These are phyloP conservation scores for Phylloboletellus chloephorus DNA, from an alignment of 1,284 basidiomycete species.

Conservation along the genomic window DNA sequence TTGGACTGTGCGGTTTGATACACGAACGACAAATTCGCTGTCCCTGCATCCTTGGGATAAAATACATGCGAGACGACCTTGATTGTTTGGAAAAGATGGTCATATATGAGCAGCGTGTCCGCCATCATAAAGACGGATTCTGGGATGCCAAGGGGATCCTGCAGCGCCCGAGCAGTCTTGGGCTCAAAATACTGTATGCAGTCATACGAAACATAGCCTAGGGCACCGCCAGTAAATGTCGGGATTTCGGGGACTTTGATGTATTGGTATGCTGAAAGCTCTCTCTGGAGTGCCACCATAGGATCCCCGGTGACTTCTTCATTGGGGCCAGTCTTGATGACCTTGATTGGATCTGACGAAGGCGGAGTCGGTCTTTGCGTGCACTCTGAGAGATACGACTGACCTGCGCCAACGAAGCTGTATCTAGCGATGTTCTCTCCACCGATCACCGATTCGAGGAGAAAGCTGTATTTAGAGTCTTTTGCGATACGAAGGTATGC, in stretches of 20 bases:
- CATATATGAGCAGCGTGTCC: conserved; percentile 92
- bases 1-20: conserved; percentile 82
- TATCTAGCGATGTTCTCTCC: conserved; percentile 92
- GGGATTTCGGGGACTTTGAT: conserved; percentile 87
- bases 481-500: conserved; percentile 93
- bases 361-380: background rate
- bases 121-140: conserved; percentile 97
- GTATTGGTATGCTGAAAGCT: conserved; percentile 85
- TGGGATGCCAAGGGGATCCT: conserved; percentile 80
- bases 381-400: conserved; percentile 27
- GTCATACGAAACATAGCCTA: conserved; percentile 97
- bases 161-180: conserved; percentile 70
- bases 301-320: conserved; percentile 88
- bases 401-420: conserved; percentile 93
- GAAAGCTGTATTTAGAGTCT: conserved; percentile 88
- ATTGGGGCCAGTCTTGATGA: conserved; percentile 83
- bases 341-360: conserved; percentile 80
- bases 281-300: conserved; percentile 77
- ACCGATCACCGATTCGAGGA: conserved; percentile 87
- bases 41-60: conserved; percentile 62
- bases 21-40: conserved; percentile 64
- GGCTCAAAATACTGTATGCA: conserved; percentile 97
- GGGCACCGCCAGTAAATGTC: conserved; percentile 96
- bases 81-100: conserved; percentile 93
- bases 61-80: conserved; percentile 96